phyloP scores from a whole-genome alignment of 78 protist genomes.

The Speleostelium caveatum region DNA sequence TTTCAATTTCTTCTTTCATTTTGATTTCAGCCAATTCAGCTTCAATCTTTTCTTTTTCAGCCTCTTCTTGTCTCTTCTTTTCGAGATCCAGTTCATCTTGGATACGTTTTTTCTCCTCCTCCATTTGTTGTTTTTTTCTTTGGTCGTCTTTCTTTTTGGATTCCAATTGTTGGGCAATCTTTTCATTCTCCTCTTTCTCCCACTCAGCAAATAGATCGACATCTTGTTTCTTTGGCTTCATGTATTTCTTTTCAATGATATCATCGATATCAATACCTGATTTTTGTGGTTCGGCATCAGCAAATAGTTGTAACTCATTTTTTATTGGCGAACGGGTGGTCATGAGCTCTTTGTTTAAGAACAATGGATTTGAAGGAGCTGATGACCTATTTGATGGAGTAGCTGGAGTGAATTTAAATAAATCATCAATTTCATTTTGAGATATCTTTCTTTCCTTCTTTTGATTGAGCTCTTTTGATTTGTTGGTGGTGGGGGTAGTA shows the following conservation, averaged over 20 bases:
- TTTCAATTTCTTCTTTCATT: not conserved
- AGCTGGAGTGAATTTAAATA: not conserved
- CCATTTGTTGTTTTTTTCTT: not conserved
- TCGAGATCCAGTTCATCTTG: not conserved
- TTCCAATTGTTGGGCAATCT: not conserved
- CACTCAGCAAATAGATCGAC: not conserved
- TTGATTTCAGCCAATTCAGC: not conserved
- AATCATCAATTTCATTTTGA: not conserved
- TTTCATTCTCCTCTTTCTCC: not conserved
- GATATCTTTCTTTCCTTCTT: not conserved
- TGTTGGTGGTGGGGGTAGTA: no score
- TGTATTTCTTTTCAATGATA: not conserved
- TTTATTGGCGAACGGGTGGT: no score
- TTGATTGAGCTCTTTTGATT: not conserved
- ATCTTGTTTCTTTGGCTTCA: not conserved
- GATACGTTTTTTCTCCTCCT: slow-evolving; percentile 23
- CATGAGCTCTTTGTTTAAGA: not conserved
- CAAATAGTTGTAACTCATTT: no score
- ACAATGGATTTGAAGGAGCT: not conserved
- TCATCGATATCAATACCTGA: not conserved
- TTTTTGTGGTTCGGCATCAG: not conserved
- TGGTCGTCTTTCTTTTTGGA: not conserved
- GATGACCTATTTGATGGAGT: not conserved
- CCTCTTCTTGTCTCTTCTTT: not conserved
- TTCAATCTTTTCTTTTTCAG: not conserved